Base-by-base conservation (phyloP, 2,329 filamentous ascomycete genomes). In the Paecilomyces niveus region DNA sequence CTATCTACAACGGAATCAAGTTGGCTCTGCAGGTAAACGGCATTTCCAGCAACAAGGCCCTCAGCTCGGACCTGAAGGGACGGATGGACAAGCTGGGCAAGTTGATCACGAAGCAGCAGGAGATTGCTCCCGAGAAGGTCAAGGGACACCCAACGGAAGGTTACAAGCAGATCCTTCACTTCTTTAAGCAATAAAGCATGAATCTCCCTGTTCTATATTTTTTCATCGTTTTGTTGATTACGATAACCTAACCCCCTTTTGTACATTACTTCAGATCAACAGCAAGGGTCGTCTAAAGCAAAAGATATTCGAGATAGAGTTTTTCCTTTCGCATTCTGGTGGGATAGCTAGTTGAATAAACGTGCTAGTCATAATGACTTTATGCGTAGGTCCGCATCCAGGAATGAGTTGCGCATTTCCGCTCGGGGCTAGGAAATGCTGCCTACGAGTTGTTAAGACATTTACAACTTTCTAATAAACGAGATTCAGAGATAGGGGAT, bases 31-130 rank as follows among this genome's bases (percentile, higher is more conserved):
- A 69, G 57, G 65, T 79, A 22, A 62, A 73, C 15, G 66, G 66
- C 22, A 59, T 75, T 49, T 59, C 66, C 4, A 51, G 60, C 39
- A 59, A 73, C 54, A 62, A 63, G 57, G 45, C 61, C 3, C 56
- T 77, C 53, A 56, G 61, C 6, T 54, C 61, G 10, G 55, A 58
- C 11, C 59, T 76, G 56, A 65, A 65, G 59, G 59, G 57, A 7
- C 61, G 65, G 6, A 59, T 69, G 31, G 60, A 63, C 18, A 64
- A 83, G 61, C 76, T 90, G 21, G 81, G 79, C 35, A 80, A 77
- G 66, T 80, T 85, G 52, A 77, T 86, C 53, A 79, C 54, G 13
- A 59, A 63, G 10, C 61, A 62, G 32, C 58, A 56, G 52, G 61
- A 63, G 32, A 53, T 54, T 9, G 64, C 63, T 11, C 64, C 68